Percentiles rank a stretch among this genome's conserved stretches.
Conservation (phyloP, 345 rosid genomes). For the Diplotaxis tenuifolia region DNA sequence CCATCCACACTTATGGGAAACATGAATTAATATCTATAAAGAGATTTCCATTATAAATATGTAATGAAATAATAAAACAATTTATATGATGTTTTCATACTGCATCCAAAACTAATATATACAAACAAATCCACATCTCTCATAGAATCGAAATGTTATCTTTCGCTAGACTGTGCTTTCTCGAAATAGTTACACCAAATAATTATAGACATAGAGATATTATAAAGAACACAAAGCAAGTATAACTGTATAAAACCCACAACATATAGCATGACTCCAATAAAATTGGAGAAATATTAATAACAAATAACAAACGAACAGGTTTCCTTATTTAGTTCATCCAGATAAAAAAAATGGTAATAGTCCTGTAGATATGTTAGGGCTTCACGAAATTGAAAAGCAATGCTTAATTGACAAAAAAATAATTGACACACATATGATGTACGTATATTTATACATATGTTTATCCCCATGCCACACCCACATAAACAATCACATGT, state of each 20-base stretch:
- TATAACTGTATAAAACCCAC: neutral
- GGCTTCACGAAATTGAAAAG: constrained; percentile 22
- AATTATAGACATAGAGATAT: neutral
- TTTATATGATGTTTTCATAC: neutral
- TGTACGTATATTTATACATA: neutral
- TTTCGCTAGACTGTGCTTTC: neutral
- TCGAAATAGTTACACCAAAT: constrained; percentile 14
- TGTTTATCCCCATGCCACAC: constrained; percentile 11
- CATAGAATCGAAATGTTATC: neutral
- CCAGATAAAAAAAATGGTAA: constrained; percentile 6
- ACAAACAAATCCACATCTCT: constrained; percentile 7
- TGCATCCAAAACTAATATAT: constrained; percentile 13
- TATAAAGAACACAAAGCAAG: constrained; percentile 1
- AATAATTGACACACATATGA: neutral
- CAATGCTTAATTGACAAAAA: constrained; percentile 14
- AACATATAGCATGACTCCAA: constrained; percentile 17
- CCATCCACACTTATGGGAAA: constrained; percentile 27
- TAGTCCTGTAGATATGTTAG: neutral
- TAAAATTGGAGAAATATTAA: neutral
- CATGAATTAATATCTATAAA: neutral
- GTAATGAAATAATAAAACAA: neutral
- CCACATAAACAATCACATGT: neutral
- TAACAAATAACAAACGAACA: constrained; percentile 8
- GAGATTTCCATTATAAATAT: constrained; percentile 1
- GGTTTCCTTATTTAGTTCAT: constrained; percentile 1